Conservation (phyloP, 208 protist species). For the Leishmania tropica region DNA sequence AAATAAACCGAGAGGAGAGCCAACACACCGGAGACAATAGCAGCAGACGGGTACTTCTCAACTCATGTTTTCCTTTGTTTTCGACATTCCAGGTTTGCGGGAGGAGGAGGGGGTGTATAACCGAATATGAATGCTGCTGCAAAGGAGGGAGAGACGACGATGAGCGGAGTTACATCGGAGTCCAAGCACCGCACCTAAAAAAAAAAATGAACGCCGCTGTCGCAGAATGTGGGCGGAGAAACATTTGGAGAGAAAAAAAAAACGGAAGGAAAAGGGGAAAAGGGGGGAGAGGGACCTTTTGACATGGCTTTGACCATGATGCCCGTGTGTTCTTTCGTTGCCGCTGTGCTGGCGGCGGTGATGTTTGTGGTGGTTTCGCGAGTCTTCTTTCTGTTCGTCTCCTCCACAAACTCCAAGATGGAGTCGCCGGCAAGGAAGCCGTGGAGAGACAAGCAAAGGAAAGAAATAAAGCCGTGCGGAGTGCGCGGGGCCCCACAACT, state of each 20-base stretch:
- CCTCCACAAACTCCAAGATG: background rate
- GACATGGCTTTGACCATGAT: background rate
- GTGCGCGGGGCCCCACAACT: background rate
- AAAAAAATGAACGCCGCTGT: background rate
- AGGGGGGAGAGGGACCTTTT: constrained; percentile 2
- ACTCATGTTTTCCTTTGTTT: background rate
- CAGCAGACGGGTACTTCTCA: constrained; percentile 4
- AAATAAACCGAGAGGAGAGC: constrained; percentile 2
- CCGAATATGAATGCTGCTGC: background rate
- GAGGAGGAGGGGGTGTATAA: background rate
- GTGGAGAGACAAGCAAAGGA: background rate
- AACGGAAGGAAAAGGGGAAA: background rate
- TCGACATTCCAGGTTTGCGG: background rate
- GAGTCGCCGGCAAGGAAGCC: background rate
- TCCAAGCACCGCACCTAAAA: background rate
- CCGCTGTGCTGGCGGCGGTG: background rate
- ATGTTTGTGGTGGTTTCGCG: background rate
- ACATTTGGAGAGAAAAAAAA: constrained; percentile 7
- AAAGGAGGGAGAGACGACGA: background rate
- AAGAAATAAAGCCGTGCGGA: background rate
- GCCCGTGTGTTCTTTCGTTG: background rate
- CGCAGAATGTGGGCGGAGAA: background rate
- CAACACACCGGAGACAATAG: background rate
- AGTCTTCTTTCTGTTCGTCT: background rate
- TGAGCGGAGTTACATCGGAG: background rate